Evolutionary conservation across 306 rosid genomes (phyloP), one percentile per base, ranked within the genome.

Genomic region (Psophocarpus tetragonolobus): DNA sequence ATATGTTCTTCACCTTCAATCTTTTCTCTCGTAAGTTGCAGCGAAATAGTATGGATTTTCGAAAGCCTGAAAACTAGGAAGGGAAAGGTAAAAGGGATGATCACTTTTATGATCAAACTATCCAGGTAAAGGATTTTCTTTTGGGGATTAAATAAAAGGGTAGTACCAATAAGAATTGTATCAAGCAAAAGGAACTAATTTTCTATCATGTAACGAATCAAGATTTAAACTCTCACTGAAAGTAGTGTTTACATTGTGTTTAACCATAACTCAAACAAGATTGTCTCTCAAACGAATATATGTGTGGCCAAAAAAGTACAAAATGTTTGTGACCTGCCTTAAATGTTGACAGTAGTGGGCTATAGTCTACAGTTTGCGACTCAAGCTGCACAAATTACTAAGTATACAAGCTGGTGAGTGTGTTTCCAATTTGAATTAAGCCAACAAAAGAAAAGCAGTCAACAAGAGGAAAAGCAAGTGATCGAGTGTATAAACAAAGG

Each of bases 371-470:
- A 75, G 80, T 80, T 80, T 36, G 47, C 2, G n/a, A 45, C 83
- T 68, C 48, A 80, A 62, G 84, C 81, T 30, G 87, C 89, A 81
- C 85, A 81, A 71, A 44, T 64, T 72, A 61, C 84, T 35, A 83
- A 80, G 86, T 72, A 75, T 44, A 77, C 66, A 32, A 48, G 14
- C 66, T 82, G 60, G 66, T 62, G 82, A 84, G 80, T 76, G 68
- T 81, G 80, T 64, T 72, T 35, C 72, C 74, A 42, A 62, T 27
- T 76, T 84, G 83, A 85, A 83, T 75, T 80, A 72, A 77, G 85
- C 78, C 77, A 68, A 70, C 81, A 74, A 75, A 57, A 62, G 57
- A 82, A 83, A 95, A 89, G 97, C 91, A 91, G 98, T 94, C 97
- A 89, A 92, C 85, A 85, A 85, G 51, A 75, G 90, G 82, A 78